Conservation (phyloP, 164 flowering plant species). For the Aristolochia contorta region DNA sequence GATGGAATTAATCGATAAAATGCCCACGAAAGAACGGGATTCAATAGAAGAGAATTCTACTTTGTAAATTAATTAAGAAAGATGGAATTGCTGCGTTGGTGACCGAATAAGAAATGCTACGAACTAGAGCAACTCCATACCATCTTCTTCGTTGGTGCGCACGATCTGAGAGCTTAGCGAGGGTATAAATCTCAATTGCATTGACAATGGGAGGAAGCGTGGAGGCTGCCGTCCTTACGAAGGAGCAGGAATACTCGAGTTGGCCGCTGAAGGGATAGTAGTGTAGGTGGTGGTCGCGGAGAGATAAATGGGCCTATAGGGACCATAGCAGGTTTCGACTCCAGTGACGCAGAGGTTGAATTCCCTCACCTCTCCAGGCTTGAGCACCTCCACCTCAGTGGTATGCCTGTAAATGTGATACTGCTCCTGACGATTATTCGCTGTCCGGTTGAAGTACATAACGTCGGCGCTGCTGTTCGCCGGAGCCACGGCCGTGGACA, state of each 20-base stretch:
- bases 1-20: conserved; percentile 26
- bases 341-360: conserved; percentile 20
- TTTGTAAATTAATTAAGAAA: too few relatives aligned
- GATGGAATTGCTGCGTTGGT: too few relatives aligned
- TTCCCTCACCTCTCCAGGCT: conserved; percentile 18
- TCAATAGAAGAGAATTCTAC: too few relatives aligned
- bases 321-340: background rate
- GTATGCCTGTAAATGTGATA: conserved; percentile 23
- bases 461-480: background rate
- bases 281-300: conserved; percentile 4
- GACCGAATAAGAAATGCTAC: too few relatives aligned
- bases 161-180: background rate
- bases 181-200: conserved; percentile 30
- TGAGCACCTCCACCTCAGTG: conserved; percentile 22
- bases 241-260: conserved; percentile 5
- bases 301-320: conserved; percentile 9
- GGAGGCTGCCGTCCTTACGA: conserved; percentile 17
- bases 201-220: conserved; percentile 39
- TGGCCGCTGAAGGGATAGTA: background rate
- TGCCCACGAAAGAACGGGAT: background rate
- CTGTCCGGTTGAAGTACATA: conserved; percentile 1
- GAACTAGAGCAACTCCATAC: background rate
- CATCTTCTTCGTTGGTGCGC: background rate
- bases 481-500: background rate
- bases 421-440: background rate